phyloP scores from a whole-genome alignment of 805 yeast genomes.

The Zygosaccharomyces bisporus region DNA sequence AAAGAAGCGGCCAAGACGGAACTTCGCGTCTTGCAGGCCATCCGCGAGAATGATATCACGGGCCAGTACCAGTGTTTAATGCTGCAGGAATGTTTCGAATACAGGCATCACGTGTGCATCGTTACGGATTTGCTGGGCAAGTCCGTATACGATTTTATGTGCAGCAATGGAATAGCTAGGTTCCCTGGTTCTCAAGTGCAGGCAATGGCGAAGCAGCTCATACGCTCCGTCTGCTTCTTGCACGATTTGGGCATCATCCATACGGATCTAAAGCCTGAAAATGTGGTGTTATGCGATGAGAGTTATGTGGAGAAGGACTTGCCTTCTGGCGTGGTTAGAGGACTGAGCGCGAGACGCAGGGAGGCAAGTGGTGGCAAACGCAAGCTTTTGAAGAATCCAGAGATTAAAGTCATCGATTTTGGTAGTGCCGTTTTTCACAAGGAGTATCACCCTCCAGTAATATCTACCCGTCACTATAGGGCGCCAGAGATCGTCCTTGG shows the following conservation, averaged over 20 bases:
- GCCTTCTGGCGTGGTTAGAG: constrained; percentile 19
- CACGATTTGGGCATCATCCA: constrained; percentile 90
- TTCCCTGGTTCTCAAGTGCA: constrained; percentile 94
- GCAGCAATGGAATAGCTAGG: constrained; percentile 75
- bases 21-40: constrained; percentile 58
- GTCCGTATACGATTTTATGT: constrained; percentile 86
- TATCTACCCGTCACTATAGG: constrained; percentile 92
- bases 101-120: constrained; percentile 87
- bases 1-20: constrained; percentile 95
- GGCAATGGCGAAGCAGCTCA: constrained; percentile 78
- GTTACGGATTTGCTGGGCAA: constrained; percentile 85
- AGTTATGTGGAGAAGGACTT: constrained; percentile 25
- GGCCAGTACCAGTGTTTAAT: constrained; percentile 72
- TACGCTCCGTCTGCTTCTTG: constrained; percentile 79
- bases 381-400: constrained; percentile 59
- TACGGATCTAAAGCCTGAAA: constrained; percentile 96
- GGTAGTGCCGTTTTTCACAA: constrained; percentile 95
- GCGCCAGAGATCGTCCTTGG: constrained; percentile 97
- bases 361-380: constrained; percentile 35
- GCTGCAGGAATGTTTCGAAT: constrained; percentile 85
- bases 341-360: constrained; percentile 30
- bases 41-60: constrained; percentile 43
- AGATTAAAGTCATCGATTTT: constrained; percentile 87
- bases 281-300: constrained; percentile 55
- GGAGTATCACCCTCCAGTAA: constrained; percentile 88